Evolutionary conservation across 768 basidiomycete genomes (phyloP), one percentile per base, ranked within the genome.

Genomic region (Boletus insuetus): DNA sequence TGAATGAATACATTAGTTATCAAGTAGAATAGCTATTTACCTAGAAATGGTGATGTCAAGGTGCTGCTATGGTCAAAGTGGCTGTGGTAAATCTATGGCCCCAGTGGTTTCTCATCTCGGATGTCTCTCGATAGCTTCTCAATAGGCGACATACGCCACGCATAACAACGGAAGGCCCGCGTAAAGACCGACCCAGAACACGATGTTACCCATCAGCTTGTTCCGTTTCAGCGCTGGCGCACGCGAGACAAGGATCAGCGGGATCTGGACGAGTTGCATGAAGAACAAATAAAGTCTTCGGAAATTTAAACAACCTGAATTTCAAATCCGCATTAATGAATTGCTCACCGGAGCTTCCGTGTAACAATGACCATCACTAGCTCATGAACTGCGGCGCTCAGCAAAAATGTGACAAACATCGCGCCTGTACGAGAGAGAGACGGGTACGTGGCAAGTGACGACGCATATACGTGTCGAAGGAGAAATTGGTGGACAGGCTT

Each of bases 301-400:
- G 38, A 14, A 14, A 16, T 17, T 45, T 20, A 32, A 32, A 17
- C 19, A 17, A 13, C 11, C 26, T 6, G 22, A 19, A 24, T 26
- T 42, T 13, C 29, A 29, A 29, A 26, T 38, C 11, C 7, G 44
- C 13, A n/a, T 19, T 0, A 37, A 20, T 5, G 9, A 22, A 50
- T 8, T 1, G 69, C 84, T 29, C 58, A 88, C 90, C 89, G 77
- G 55, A 98, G 79, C 77, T 99, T 99, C 66, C 89, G 84, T 20
- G 92, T 94, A 14, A 98, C 96, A 51, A 98, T 81, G 3, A 87
- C 84, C 97, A 99, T 99, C 53, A 98, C 94, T 31, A 99, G 78
- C 69, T 98, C 97, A 64, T 99, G 96, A 32, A 85, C 88, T 50
- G 82, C 81, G 1, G 96, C 96, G 53, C 91, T 94, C 45, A 98